Evolutionary conservation across 75 land plant species (phyloP), one percentile per base, ranked within the genome.

Genomic region (Sequoia sempervirens): DNA sequence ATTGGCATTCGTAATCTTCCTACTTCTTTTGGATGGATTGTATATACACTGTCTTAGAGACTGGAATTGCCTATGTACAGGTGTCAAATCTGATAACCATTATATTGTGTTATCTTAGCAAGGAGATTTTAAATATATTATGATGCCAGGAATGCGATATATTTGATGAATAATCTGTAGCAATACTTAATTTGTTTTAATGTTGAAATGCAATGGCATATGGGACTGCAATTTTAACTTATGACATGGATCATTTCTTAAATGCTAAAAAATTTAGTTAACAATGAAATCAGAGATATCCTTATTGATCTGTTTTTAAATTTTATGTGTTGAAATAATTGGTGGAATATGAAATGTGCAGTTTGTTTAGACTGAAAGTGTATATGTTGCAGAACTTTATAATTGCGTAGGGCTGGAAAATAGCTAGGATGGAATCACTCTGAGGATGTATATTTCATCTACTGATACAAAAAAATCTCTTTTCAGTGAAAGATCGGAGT

Each of bases 401-500:
- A 15, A 80, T 80, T 43, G 68, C 14, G 17, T 66, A 50, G 11
- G 18, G 38, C n/a, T 30, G 81, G 46, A 28, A 43, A 47, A 30
- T 53, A 53, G 38, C 82, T 81, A 50, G 26, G 53, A 46, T 28
- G 18, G 20, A 7, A 32, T 56, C 28, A 18, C 4, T 54, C 56
- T 81, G 15, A 81, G 69, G 82, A 58, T 34, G n/a, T 80, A 43
- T n/a, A 0, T 80, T 80, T 45, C 14, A 45, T 15, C 32, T 43
- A 43, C 40, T 43, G 37, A n/a, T 80, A 28, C 11, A 41, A 82
- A 40, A 26, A n/a, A 36, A 74, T 53, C 30, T 84, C 37, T 83
- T 66, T 84, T 79, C 93, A 97, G 99, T 90, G 86, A 82, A 87
- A 66, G 98, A 96, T 84, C 86, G 79, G 38, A 85, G 90, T 0